Percentiles rank a stretch among this genome's conserved stretches.
These are phyloP conservation scores for Candida glucosophila DNA, from an alignment of 1,139 yeast species.

Conservation along the genomic window DNA sequence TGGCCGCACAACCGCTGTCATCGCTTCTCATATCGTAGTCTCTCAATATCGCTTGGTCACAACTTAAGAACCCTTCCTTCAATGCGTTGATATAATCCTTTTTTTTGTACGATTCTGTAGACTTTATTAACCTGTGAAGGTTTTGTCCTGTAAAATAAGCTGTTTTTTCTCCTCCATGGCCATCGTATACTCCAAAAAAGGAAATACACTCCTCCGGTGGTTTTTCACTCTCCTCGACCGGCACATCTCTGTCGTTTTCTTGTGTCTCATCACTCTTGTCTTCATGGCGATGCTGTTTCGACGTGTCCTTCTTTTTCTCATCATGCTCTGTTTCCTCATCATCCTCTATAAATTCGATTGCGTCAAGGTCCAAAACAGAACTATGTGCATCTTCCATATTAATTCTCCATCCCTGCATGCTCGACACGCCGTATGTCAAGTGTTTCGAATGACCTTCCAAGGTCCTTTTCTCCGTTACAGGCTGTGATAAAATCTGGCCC, in stretches of 20 bases:
- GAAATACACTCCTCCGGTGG: conserved; percentile 45
- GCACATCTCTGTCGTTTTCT: conserved; percentile 9
- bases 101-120: conserved; percentile 48
- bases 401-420: conserved; percentile 99
- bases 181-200: conserved; percentile 92
- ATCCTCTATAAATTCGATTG: conserved; percentile 11
- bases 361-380: conserved; percentile 48
- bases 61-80: conserved; percentile 74
- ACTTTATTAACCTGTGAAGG: conserved; percentile 60
- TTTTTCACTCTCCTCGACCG: conserved; percentile 2
- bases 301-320: conserved; percentile 1
- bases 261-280: conserved; percentile 3
- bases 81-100: conserved; percentile 65
- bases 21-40: conserved; percentile 60
- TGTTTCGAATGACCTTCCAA: conserved; percentile 62
- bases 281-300: too few species aligned
- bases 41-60: conserved; percentile 75
- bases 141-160: conserved; percentile 83
- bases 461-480: conserved; percentile 50
- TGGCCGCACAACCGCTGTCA: conserved; percentile 96
- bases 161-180: conserved; percentile 93
- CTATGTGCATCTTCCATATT: conserved; percentile 98
- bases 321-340: conserved; percentile 9
- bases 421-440: conserved; percentile 75
- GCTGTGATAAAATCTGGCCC: conserved; percentile 45